Percentiles rank a stretch among this genome's conserved stretches.
Evolutionary conservation across 2,329 filamentous ascomycete species (phyloP).

Genomic region (Fusarium pseudoanthophilum): DNA sequence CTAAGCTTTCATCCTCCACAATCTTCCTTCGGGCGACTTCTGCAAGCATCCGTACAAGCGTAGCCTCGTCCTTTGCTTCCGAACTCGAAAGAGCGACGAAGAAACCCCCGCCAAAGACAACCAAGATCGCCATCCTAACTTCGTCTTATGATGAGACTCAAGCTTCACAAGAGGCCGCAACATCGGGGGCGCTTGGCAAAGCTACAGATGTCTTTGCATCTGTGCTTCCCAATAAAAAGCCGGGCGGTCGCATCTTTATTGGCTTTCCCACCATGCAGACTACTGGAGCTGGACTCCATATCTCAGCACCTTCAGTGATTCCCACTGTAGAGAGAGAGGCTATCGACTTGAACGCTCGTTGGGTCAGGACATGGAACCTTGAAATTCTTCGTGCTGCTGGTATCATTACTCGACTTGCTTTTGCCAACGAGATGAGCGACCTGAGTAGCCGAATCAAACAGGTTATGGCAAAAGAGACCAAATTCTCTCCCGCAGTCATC

Average conservation of each 20-base stretch:
- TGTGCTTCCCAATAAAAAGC: conserved; percentile 86
- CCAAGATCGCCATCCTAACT: conserved; percentile 87
- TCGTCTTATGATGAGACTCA: conserved; percentile 87
- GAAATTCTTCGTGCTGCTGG: conserved; percentile 93
- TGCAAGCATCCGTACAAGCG: conserved; percentile 80
- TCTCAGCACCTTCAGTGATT: conserved; percentile 95
- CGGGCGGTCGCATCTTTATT: conserved; percentile 89
- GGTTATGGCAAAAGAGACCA: conserved; percentile 57
- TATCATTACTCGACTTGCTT: conserved; percentile 88
- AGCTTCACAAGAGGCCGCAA: conserved; percentile 66
- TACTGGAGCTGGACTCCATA: conserved; percentile 91
- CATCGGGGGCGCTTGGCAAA: conserved; percentile 60
- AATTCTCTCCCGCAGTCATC: conserved; percentile 72
- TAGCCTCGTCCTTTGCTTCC: conserved; percentile 76
- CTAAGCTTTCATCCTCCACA: conserved; percentile 75
- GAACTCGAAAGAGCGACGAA: conserved; percentile 97
- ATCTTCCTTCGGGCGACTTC: conserved; percentile 92
- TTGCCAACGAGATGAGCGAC: conserved; percentile 85
- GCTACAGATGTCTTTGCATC: conserved; percentile 86
- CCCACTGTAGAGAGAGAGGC: conserved; percentile 97
- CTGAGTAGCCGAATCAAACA: conserved; percentile 71
- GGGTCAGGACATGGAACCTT: conserved; percentile 94
- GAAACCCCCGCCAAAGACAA: conserved; percentile 91
- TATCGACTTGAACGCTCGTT: conserved; percentile 94
- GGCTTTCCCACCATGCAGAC: conserved; percentile 98